Conservation (phyloP, 805 yeast species). For the Scheffersomyces coipomensis region DNA sequence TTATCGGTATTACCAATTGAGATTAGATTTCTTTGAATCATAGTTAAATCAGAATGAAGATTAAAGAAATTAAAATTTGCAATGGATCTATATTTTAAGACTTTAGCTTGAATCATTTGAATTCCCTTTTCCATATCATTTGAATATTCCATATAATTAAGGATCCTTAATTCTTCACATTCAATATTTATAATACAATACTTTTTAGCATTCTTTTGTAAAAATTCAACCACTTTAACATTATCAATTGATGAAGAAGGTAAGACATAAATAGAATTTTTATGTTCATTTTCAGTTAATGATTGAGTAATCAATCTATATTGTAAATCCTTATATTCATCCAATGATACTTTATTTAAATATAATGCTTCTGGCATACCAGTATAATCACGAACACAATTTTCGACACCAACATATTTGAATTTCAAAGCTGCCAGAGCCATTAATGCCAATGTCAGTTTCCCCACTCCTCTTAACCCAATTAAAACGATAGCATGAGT, state of each 20-base stretch:
- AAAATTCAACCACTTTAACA: conserved; percentile 5
- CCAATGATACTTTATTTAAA: conserved; percentile 7
- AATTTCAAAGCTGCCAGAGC: conserved; percentile 14
- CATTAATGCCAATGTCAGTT: conserved; percentile 16
- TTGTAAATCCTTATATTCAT: conserved; percentile 9
- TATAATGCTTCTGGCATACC: conserved; percentile 10
- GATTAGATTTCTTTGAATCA: background rate
- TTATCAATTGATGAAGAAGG: conserved; percentile 11
- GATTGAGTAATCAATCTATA: conserved; percentile 5
- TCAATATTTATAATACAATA: conserved; percentile 11
- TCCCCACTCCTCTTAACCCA: conserved; percentile 17
- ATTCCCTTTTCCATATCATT: conserved; percentile 8
- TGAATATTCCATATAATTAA: conserved; percentile 8
- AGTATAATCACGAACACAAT: conserved; percentile 9
- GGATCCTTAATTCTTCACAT: conserved; percentile 12
- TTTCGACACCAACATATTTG: conserved; percentile 12
- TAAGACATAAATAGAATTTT: conserved; percentile 8
- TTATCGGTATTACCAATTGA: background rate
- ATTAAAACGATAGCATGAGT: conserved; percentile 8
- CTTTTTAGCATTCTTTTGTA: conserved; percentile 3
- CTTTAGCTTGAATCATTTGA: conserved; percentile 5
- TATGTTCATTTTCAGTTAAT: conserved; percentile 2
- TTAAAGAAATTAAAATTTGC: conserved; percentile 12
- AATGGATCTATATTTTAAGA: conserved; percentile 6
- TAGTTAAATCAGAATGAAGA: conserved; percentile 5